Evolutionary conservation across 1,139 yeast genomes (phyloP).

Genomic region (Suhomyces maxii): DNA sequence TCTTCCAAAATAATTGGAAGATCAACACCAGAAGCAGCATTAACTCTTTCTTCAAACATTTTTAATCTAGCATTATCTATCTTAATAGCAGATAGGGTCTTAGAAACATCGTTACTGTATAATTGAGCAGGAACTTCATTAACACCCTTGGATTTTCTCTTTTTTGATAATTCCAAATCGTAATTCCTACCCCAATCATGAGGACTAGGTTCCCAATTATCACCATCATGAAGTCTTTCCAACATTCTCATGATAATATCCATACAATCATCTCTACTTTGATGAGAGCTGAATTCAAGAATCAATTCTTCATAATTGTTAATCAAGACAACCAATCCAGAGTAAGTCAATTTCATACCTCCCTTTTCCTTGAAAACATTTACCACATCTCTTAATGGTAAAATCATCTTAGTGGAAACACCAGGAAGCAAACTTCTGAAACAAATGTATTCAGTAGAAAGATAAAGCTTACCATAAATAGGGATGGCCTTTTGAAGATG

Average conservation of each 20-base stretch:
- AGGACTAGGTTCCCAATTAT: conserved; percentile 26
- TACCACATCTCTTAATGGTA: conserved; percentile 74
- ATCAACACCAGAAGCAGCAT: conserved; percentile 58
- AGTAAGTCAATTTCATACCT: conserved; percentile 50
- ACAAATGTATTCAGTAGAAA: conserved; percentile 67
- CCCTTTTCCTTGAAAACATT: conserved; percentile 66
- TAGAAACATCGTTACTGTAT: conserved; percentile 6
- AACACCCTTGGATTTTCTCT: neutral
- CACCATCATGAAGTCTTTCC: conserved; percentile 38
- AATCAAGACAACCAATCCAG: conserved; percentile 66
- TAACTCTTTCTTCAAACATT: conserved; percentile 62
- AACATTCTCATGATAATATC: conserved; percentile 49
- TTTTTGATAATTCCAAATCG: conserved; percentile 13
- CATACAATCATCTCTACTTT: conserved; percentile 74
- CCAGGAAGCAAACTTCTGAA: conserved; percentile 83
- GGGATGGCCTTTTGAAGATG: conserved; percentile 74
- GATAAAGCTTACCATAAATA: conserved; percentile 76
- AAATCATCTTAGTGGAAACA: conserved; percentile 74
- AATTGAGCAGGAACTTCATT: neutral
- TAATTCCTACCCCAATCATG: conserved; percentile 32
- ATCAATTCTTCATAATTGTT: conserved; percentile 75
- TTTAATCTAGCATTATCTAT: conserved; percentile 54
- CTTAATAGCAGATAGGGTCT: conserved; percentile 22
- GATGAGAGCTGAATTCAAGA: conserved; percentile 70
- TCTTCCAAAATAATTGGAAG: conserved; percentile 69